Evolutionary conservation across 192 early-diverging fungal species (phyloP), one percentile per base, ranked within the genome.

Genomic region (Backusella westeae): DNA sequence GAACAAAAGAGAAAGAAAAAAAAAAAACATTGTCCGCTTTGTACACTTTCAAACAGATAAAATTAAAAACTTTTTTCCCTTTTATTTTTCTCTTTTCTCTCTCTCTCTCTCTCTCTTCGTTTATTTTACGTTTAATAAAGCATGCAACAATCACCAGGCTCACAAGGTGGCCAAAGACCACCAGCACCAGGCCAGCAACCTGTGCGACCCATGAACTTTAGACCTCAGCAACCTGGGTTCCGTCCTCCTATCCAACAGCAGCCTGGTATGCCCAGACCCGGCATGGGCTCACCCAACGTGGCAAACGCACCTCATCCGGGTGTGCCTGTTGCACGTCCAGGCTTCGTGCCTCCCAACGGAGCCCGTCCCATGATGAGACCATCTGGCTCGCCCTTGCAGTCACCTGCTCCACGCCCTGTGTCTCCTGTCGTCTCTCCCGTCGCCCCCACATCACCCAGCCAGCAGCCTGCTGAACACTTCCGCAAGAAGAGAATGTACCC

Each of bases 401-500:
- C 72, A 65, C 72, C 72, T 29, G 53, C 72, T 41, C 35, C 36
- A 17, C 26, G 59, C 17, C 74, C 56, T 10, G 26, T 63, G 7
- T 23, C 56, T 75, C 42, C 74, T 67, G 12, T 65, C 0, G 17
- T n/a, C 17, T 68, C 59, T 44, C 66, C 81, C 35, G 34, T 78
- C 32, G 26, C 80, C 0, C 74, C 83, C 1, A 66, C 78, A 9
- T 77, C 78, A 1, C 75, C 80, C 7, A 74, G 21, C 19, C 26
- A 52, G 36, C 69, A 21, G 5, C 21, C 34, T 42, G 42, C 68
- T 10, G 76, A 77, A 4, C 78, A 75, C 52, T 83, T 82, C 52
- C 82, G 84, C 68, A 75, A 81, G 29, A 89, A 89, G 77, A 72
- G 88, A 65, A 78, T 85, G 78, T 89, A 89, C 76, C 88, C 88